Percentiles rank a stretch among this genome's conserved stretches.
These are phyloP conservation scores for Trichoderma gracile DNA, from an alignment of 2,329 filamentous ascomycete species.

Conservation along the genomic window DNA sequence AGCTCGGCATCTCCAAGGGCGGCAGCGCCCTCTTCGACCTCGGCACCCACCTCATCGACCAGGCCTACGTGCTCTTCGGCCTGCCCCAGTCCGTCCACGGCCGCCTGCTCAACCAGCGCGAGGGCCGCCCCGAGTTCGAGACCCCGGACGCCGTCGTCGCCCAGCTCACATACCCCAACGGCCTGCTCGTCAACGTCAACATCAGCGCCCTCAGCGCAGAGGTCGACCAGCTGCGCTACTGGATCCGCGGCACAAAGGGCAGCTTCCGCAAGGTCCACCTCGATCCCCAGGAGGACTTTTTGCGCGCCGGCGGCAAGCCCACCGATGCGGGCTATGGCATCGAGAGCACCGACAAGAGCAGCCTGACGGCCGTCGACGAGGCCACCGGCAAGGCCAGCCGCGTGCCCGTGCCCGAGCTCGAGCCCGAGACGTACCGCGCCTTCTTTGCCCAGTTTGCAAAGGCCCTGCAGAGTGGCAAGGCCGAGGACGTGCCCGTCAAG, in stretches of 20 bases:
- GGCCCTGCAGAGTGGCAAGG: constrained; percentile 49
- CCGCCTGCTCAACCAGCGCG: constrained; percentile 66
- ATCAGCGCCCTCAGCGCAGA: constrained; percentile 70
- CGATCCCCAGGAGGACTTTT: constrained; percentile 74
- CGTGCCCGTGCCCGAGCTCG: constrained; percentile 56
- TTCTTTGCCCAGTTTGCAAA: constrained; percentile 62
- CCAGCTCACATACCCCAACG: constrained; percentile 64
- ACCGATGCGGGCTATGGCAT: constrained; percentile 64
- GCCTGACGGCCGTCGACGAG: constrained; percentile 54
- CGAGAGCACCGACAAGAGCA: constrained; percentile 62
- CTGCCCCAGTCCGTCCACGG: constrained; percentile 66
- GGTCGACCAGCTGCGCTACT: constrained; percentile 69
- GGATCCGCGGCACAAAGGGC: constrained; percentile 73
- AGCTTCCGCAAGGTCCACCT: constrained; percentile 72
- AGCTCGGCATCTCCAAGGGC: constrained; percentile 58
- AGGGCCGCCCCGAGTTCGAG: constrained; percentile 47
- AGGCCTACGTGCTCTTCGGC: constrained; percentile 70
- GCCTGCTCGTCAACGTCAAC: constrained; percentile 67
- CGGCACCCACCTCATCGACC: constrained; percentile 75
- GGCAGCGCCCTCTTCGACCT: constrained; percentile 73
- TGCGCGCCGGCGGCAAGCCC: constrained; percentile 63
- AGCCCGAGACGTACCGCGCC: constrained; percentile 66
- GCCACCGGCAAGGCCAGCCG: constrained; percentile 53
- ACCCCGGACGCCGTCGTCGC: constrained; percentile 63
- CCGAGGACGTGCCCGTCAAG: constrained; percentile 55